Percentiles rank a stretch among this genome's conserved stretches.
Conservation (phyloP, 1,139 yeast genomes). For the Scheffersomyces titani region DNA sequence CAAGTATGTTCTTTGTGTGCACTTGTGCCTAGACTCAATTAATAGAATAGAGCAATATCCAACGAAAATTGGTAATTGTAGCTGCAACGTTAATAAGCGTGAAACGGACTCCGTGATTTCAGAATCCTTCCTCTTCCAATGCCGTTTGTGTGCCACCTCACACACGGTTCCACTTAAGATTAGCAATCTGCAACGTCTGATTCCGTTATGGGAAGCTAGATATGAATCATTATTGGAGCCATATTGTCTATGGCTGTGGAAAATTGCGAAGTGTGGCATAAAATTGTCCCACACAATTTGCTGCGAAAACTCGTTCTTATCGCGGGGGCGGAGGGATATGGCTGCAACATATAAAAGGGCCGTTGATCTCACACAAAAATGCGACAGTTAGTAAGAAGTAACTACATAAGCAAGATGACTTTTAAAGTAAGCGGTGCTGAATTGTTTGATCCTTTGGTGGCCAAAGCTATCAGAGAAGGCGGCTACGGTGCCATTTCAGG, state of each 20-base stretch:
- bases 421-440: conserved; percentile 7
- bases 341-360: not conserved
- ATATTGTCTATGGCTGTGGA: not conserved
- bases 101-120: not conserved
- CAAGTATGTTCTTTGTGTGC: conserved; percentile 75
- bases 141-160: not conserved
- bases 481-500: conserved; percentile 2
- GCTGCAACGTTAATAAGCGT: not conserved
- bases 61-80: not conserved
- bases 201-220: not conserved
- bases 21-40: conserved; percentile 56
- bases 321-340: not conserved
- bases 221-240: not conserved
- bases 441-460: conserved; percentile 10
- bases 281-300: not conserved
- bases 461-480: conserved; percentile 4
- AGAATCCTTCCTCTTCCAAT: not conserved
- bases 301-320: not conserved
- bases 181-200: not conserved
- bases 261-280: not conserved
- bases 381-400: not conserved
- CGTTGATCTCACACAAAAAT: not conserved
- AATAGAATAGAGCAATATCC: conserved; percentile 25
- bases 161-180: not conserved
- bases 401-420: not conserved